phyloP scores from a whole-genome alignment of 2,329 filamentous ascomycete genomes.

The Trichophyton rubrum region DNA sequence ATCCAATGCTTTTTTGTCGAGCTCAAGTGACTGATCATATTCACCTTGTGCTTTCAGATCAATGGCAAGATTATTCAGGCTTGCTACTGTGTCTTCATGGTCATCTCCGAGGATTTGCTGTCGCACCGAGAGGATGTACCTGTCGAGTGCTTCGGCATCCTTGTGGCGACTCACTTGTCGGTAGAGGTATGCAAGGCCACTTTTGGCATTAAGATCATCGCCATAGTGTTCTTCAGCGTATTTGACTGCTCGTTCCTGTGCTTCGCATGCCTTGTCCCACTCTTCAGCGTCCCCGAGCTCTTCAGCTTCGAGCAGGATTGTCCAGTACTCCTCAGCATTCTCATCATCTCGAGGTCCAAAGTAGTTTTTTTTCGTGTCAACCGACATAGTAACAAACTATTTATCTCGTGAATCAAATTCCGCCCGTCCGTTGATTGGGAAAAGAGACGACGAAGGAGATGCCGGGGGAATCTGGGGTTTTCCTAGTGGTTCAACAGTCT shows the following conservation, averaged over 20 bases:
- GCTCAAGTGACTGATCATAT: not conserved
- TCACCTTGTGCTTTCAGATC: not conserved
- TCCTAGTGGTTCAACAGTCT: not conserved
- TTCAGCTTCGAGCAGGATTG: not conserved
- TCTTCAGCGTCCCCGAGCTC: not conserved
- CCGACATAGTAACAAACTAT: not conserved
- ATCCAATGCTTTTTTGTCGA: not conserved
- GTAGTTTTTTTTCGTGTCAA: not conserved
- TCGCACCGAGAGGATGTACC: constrained; percentile 12
- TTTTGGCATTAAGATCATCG: not conserved
- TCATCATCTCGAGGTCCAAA: not conserved
- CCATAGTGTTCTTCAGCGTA: not conserved
- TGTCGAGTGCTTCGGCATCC: constrained; percentile 15
- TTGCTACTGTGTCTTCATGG: constrained; percentile 15
- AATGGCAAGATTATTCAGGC: constrained; percentile 1
- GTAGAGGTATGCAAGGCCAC: not conserved
- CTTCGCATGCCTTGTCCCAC: not conserved
- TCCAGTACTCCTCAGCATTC: not conserved
- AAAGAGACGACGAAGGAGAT: not conserved
- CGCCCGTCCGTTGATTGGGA: not conserved
- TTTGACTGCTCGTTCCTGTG: not conserved
- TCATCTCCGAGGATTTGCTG: constrained; percentile 15
- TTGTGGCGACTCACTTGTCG: constrained; percentile 11
- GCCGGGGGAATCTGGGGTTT: no score
- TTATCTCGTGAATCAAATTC: not conserved